Evolutionary conservation across 164 flowering plant species (phyloP).

Genomic region (Tinospora cordifolia): DNA sequence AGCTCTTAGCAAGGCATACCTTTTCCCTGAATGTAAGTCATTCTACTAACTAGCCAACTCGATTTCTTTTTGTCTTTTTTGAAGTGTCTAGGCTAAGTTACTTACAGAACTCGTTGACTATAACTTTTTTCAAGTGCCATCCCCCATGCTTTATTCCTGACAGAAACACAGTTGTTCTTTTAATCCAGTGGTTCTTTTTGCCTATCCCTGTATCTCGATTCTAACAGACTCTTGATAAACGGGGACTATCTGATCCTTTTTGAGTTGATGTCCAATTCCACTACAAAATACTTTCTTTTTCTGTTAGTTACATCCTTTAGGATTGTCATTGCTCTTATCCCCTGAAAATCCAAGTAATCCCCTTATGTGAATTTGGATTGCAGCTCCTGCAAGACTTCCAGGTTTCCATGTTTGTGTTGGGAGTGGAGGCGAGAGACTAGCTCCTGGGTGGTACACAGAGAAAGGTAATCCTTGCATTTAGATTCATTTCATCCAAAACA

Average conservation of each 20-base stretch:
- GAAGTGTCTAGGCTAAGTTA: background rate
- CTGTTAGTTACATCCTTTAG: background rate
- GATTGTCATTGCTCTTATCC: background rate
- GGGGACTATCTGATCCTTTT: no score
- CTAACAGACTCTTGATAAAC: no score
- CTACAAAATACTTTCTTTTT: no score
- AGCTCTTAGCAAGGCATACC: slow-evolving; percentile 97
- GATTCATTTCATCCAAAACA: background rate
- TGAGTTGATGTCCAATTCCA: background rate
- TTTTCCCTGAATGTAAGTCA: slow-evolving; percentile 80
- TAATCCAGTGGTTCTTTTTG: no score
- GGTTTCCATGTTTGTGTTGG: no score
- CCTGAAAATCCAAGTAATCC: no score
- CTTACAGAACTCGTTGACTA: background rate
- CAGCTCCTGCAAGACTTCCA: no score
- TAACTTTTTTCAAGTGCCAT: background rate
- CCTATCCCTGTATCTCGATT: no score
- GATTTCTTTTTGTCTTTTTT: background rate
- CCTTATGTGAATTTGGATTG: no score
- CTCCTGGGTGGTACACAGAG: slow-evolving; percentile 26
- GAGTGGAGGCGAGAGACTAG: slow-evolving; percentile 28
- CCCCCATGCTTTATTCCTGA: no score
- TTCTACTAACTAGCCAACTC: background rate
- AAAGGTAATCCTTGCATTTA: slow-evolving; percentile 30
- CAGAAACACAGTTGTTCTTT: no score